Evolutionary conservation across 768 basidiomycete species (phyloP).

Genomic region (Strobilomyces confusus): DNA sequence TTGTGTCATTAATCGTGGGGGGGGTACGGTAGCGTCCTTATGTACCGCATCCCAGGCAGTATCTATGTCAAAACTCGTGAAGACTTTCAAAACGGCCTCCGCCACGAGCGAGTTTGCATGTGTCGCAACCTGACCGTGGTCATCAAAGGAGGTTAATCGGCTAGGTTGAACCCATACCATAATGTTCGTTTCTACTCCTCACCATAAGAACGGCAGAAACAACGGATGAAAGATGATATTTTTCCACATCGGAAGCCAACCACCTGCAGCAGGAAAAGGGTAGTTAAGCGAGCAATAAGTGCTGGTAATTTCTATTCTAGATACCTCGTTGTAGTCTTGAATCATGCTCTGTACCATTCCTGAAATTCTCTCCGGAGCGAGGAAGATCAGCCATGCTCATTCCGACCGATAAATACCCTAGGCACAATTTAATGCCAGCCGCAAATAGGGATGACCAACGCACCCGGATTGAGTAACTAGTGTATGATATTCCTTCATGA

Average conservation of each 20-base stretch:
- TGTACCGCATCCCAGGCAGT: constrained; percentile 70
- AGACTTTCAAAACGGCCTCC: constrained; percentile 64
- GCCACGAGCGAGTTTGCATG: constrained; percentile 78
- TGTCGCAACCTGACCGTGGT: constrained; percentile 53
- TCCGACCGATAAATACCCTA: constrained; percentile 77
- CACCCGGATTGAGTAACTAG: constrained; percentile 79
- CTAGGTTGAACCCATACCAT: constrained; percentile 44
- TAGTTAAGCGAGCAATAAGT: background rate
- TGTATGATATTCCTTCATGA: constrained; percentile 67
- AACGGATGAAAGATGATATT: constrained; percentile 43
- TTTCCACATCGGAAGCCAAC: constrained; percentile 92
- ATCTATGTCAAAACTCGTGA: constrained; percentile 57
- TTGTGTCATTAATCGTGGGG: constrained; percentile 51
- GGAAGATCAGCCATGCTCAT: constrained; percentile 75
- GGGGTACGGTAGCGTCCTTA: constrained; percentile 68
- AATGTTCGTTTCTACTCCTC: constrained; percentile 64
- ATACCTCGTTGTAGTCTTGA: constrained; percentile 69
- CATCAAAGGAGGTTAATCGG: background rate
- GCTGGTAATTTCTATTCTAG: too few species aligned
- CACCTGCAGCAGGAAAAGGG: constrained; percentile 48
- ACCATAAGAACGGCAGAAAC: constrained; percentile 28
- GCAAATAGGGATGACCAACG: constrained; percentile 8
- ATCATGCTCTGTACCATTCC: too few species aligned
- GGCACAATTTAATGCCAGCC: background rate
- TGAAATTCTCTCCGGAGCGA: constrained; percentile 72